Base-by-base conservation (phyloP, 306 rosid species). In the Lathyrus aphaca region DNA sequence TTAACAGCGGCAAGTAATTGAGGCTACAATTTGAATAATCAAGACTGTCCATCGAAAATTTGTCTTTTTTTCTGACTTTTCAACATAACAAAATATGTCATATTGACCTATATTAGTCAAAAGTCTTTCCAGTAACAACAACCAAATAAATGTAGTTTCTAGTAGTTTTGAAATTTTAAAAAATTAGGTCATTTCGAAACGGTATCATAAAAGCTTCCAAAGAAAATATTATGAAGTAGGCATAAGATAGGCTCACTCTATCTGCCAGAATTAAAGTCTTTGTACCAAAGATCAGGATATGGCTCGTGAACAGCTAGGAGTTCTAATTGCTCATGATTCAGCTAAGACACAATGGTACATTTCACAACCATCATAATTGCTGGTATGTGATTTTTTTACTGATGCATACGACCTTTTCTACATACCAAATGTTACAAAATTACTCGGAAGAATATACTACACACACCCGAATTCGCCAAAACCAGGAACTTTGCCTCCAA, bases 1-100 rank as follows among this genome's bases (percentile, higher is more conserved):
- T 91, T 94, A 16, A 91, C 97, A n/a, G 96, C 96, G 68, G 99
- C 99, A 16, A 94, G 89, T 64, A 94, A 80, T 84, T 88, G 95
- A 46, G 92, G 97, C 98, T 94, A 83, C 15, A 48, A 59, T 39
- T 62, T 23, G 43, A 44, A 50, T 61, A 39, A 69, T 69, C 49
- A 30, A 4, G n/a, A 1, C 11, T 1, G 0, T 38, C 37, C 2
- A 15, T 25, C 3, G 29, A 0, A 32, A 17, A 19, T 10, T 53
- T 53, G 39, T 58, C 43, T 32, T 9, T 30, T 32, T 9, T 58
- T 32, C 9, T 58, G 64, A 58, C 64, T 32, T 29, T 15, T 58
- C 18, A 6, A n/a, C 4, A 8, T 55, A 30, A 29, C 21, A 29
- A 29, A 55, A 55, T 12, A 23, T 45, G 9, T n/a, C n/a, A n/a